Base-by-base conservation (phyloP, 495 filamentous ascomycete genomes). In the Jackrogersella multiformis region DNA sequence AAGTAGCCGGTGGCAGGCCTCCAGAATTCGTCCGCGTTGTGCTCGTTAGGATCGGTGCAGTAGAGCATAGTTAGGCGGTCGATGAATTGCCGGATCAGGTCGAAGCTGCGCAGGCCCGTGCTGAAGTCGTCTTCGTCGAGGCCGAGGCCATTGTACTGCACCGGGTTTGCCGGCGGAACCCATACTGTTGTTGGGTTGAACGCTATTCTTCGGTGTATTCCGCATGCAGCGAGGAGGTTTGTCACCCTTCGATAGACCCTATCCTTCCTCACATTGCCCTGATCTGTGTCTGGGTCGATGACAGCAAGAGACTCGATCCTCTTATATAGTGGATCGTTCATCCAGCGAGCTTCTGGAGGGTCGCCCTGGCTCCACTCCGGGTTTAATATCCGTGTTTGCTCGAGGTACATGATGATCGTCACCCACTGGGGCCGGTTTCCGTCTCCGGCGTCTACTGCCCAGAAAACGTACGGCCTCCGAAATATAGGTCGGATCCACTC, bases 101-200 rank as follows among this genome's bases (percentile, higher is more conserved):
- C 45, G 30, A 74, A 71, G 6, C 39, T 26, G 21, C 65, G 71
- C 3, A 72, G 45, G 8, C 68, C 71, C 4, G 55, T 51, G 23
- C 54, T 64, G 18, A 34, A 67, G 1, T 53, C 9, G 5, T 53
- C 45, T 4, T 61, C 44, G 1, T 8, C 12, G 10, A 0, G 9
- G 1, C 34, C 21, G 0, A 3, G 7, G n/a, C n/a, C n/a, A 1
- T 6, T 4, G n/a, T 21, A n/a, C 18, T 64, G 52, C 0, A 2
- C 23, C 1, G 32, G 20, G 9, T 60, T 49, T 18, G 24, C 21
- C 3, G 34, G 48, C 4, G 66, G 55, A 2, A 30, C 5, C 66
- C 59, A 64, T 20, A 61, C 7, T 0, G 59, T 18, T 5, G 2
- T 52, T 0, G 0, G 1, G 2, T 0, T n/a, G 8, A 5, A 48